Evolutionary conservation across 345 rosid genomes (phyloP), one percentile per base, ranked within the genome.

Genomic region (Pistacia atlantica): DNA sequence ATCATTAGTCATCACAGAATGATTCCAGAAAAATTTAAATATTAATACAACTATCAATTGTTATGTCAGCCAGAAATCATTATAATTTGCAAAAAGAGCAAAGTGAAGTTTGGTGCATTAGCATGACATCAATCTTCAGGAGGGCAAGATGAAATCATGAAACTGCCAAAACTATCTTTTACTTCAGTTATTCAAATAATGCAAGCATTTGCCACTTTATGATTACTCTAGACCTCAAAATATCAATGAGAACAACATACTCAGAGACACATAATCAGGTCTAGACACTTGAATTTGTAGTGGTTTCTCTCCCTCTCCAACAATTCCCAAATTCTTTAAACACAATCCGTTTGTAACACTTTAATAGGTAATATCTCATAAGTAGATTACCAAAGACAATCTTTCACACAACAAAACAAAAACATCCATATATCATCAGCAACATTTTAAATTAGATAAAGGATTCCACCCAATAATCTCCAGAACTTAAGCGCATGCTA

Each of bases 301-400:
- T 35, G 35, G 14, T 38, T 71, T 71, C 52, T 11, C 56, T 58
- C n/a, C 35, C 56, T 56, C 52, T 37, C 11, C 4, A 10, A 35
- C 74, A 71, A 31, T 35, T 5, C 35, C 31, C 42, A 18, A n/a
- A 33, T 37, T 38, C 52, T 71, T 57, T 71, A 71, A 4, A 71
- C 28, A 35, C 10, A 4, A 2, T 35, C 18, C 1, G 45, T 7
- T 18, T 33, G 38, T 3, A 11, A n/a, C 12, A 20, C 11, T 37
- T 31, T 42, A 8, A 42, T 42, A 42, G 46, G 8, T 13, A 17
- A 12, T 31, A 69, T 28, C 72, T 38, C 25, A 17, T 51, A 69
- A 28, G 33, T 12, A 6, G 22, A 69, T 28, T 33, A 11, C n/a
- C 31, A 37, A 20, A 48, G 1, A 37, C 57, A 38, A 31, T 37